Evolutionary conservation across 306 rosid species (phyloP), one percentile per base, ranked within the genome.

Genomic region (Dalbergia oliveri): DNA sequence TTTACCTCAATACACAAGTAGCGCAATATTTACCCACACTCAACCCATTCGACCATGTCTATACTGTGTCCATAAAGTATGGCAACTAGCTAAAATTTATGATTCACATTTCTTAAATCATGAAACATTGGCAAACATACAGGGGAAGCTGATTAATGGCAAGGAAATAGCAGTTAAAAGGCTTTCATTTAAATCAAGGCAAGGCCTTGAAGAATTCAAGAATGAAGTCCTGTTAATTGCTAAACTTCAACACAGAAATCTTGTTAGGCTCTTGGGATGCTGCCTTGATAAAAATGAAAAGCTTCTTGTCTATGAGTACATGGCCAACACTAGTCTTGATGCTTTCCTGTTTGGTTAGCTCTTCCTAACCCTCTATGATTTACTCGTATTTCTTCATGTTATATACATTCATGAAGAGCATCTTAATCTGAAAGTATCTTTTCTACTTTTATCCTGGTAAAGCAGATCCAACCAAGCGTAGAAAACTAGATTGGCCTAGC

Each of bases 81-180:
- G 62, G 23, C 31, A 56, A 54, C 60, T 63, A 60, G 23, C 11
- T 44, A 15, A 15, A n/a, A 75, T 43, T 62, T 33, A 41, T 16
- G 53, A 37, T 18, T 66, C 34, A 41, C 10, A 4, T 66, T 59
- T 4, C n/a, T 39, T 39, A 18, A 60, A 60, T 34, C 14, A 47
- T 44, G 15, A 66, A 21, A 35, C 26, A 41, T 9, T 41, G 15
- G 43, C 51, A 26, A 49, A 19, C 68, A 54, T 83, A 8, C 71
- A 77, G 83, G 86, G 86, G 45, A 77, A 77, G 39, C 35, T 83
- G 72, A 65, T 6, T 57, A 57, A 69, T 72, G 86, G 86, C 13
- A 77, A 65, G 79, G 73, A 79, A 56, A 73, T 84, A 73, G 84
- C 87, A 50, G 69, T 84, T 39, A 84, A 84, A 43, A 73, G 83